phyloP scores from a whole-genome alignment of 208 protist genomes.

The Wallacemonas sp. region DNA sequence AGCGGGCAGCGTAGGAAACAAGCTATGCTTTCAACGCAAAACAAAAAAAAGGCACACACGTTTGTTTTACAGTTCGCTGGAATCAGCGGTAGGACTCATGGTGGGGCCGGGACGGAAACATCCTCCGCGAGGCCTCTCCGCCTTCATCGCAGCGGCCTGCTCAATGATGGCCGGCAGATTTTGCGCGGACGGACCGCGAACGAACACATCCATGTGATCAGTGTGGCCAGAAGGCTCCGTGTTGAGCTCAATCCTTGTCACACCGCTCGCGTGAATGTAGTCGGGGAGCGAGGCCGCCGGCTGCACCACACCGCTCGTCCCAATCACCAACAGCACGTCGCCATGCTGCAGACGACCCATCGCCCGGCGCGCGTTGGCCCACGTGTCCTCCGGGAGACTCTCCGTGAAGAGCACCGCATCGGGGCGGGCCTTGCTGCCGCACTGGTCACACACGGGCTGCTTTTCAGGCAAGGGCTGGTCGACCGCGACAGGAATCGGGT shows the following conservation, averaged over 20 bases:
- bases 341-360: slow-evolving; percentile 9
- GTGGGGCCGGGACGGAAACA: too few relatives aligned
- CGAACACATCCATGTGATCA: slow-evolving; percentile 24
- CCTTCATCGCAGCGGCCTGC: too few relatives aligned
- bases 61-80: too few relatives aligned
- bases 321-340: slow-evolving; percentile 29
- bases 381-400: slow-evolving; percentile 23
- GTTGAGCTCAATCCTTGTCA: slow-evolving; percentile 35
- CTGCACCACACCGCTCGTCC: slow-evolving; percentile 33
- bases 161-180: not conserved
- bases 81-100: too few relatives aligned
- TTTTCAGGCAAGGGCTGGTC: slow-evolving; percentile 21
- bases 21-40: too few relatives aligned
- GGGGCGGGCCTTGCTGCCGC: slow-evolving; percentile 27
- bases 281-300: slow-evolving; percentile 25
- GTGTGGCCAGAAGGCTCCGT: slow-evolving; percentile 19
- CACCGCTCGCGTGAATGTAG: slow-evolving; percentile 5
- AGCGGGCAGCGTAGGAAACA: too few relatives aligned
- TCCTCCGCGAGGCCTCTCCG: too few relatives aligned
- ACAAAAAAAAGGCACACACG: too few relatives aligned
- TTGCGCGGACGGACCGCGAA: slow-evolving; percentile 2
- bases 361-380: slow-evolving; percentile 1
- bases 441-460: slow-evolving; percentile 23
- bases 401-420: slow-evolving; percentile 34
- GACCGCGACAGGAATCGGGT: slow-evolving; percentile 22